Base-by-base conservation (phyloP, 2,329 filamentous ascomycete species). In the Xylaria sp. region DNA sequence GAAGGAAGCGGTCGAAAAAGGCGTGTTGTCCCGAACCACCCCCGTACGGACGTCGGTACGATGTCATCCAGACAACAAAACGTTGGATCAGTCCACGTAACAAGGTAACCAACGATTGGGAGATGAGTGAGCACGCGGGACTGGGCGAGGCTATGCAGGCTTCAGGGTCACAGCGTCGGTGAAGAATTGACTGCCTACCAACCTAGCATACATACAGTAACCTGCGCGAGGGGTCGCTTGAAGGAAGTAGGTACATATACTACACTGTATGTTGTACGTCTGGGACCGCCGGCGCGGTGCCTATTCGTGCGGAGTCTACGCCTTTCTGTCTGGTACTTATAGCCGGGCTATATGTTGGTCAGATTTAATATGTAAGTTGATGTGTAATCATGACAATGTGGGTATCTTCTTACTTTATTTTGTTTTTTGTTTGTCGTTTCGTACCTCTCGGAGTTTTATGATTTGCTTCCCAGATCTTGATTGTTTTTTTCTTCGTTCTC, bases 81-180 rank as follows among this genome's bases (percentile, higher is more conserved):
- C 31, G 37, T 39, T 61, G 50, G 63, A 23, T 37, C 58, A 67
- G 56, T 23, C 48, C 50, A 44, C 39, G 41, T 58, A 37, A 57
- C 23, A 41, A 55, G 52, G 52, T 55, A 48, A 50, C 46, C 20
- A 31, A 28, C 37, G 44, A 52, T 52, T 48, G 63, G 20, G 13
- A 58, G 58, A 66, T 51, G 59, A 54, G 59, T 34, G 57, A 37
- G 59, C 34, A 51, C 10, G 5, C 18, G 25, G 48, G 48, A 34
- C 51, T 39, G 34, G 34, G 31, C 37, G 46, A 67, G 64, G 56
- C 60, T 54, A 54, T 52, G 59, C 25, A 44, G 52, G 66, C 63
- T 51, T 51, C 57, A 59, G 59, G 60, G 55, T 61, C 46, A 67
- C 48, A 68, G 52, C 57, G 41, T 68, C 62, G 65, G 54, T 51